Evolutionary conservation across 176 grass and related monocot genomes (phyloP).

Genomic region (Eleusine indica): DNA sequence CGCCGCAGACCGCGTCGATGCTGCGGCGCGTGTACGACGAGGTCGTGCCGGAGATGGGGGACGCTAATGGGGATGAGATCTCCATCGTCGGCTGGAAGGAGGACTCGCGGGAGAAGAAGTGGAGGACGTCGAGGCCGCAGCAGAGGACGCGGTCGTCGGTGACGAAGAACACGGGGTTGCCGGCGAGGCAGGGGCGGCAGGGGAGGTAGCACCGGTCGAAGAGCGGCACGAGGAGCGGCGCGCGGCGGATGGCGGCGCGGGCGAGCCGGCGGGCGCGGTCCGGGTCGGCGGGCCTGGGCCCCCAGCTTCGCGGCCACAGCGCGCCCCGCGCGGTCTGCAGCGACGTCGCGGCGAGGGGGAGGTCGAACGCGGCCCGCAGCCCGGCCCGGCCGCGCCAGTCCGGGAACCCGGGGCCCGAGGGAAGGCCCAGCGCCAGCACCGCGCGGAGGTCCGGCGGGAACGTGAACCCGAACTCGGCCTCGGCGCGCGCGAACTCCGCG

Average conservation of each 20-base stretch:
- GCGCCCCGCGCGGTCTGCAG: slow-evolving; percentile 59
- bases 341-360: slow-evolving; percentile 61
- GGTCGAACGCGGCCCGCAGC: slow-evolving; percentile 53
- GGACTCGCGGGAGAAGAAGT: slow-evolving; percentile 82
- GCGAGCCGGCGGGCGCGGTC: slow-evolving; percentile 65
- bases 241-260: slow-evolving; percentile 66
- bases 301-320: slow-evolving; percentile 88
- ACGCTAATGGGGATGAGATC: slow-evolving; percentile 8
- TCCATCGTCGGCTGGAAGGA: slow-evolving; percentile 49
- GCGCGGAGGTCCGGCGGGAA: slow-evolving; percentile 96
- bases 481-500: slow-evolving; percentile 61
- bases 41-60: background rate
- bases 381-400: slow-evolving; percentile 63
- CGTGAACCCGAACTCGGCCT: slow-evolving; percentile 76
- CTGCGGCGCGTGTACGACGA: slow-evolving; percentile 64
- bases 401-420: slow-evolving; percentile 68
- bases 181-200: slow-evolving; percentile 73
- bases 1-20: slow-evolving; percentile 64
- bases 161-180: slow-evolving; percentile 94
- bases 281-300: slow-evolving; percentile 55
- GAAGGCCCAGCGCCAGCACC: slow-evolving; percentile 67
- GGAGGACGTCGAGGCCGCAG: slow-evolving; percentile 80
- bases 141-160: slow-evolving; percentile 87
- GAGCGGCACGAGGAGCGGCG: slow-evolving; percentile 74
- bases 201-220: slow-evolving; percentile 94